Evolutionary conservation across 257 asterid genomes (phyloP), one percentile per base, ranked within the genome.

Genomic region (Rhazya stricta): DNA sequence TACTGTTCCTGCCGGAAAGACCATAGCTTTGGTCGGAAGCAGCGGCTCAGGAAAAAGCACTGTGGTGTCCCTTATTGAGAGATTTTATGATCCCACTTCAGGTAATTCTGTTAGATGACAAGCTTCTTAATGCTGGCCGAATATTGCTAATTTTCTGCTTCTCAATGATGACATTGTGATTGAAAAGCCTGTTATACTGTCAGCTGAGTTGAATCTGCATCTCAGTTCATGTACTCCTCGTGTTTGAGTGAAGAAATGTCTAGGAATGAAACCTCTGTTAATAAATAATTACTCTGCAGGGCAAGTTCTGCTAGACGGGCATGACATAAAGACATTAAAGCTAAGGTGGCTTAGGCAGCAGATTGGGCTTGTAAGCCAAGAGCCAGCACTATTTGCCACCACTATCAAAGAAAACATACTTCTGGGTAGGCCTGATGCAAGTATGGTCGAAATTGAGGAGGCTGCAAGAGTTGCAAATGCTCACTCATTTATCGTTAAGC

Each of bases 31-130:
- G 76, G 97, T 93, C 0, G 98, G 97, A 46, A 91, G 97, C 80
- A 93, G 98, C 43, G 97, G 98, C 62, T 93, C 98, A 0, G 98
- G 98, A 1, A 93, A 93, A 79, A 93, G 98, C 78, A 93, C 98
- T 0, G 96, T 93, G 45, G 98, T 93, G 25, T 88, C 98, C 69
- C 97, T 93, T 67, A 89, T 93, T 5, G 98, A 93, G 84, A 89
- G 98, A 73, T 93, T 93, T 76, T 93, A 93, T 29, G 98, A 93
- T 80, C 97, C 98, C 78, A 79, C 87, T 67, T 84, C 96, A 73
- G 98, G 98, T 93, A 84, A 27, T 50, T 51, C 67, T 34, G 18
- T 23, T 73, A 37, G 61, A 19, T 34, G 41, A 45, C 29, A 29
- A 67, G 43, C 8, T 74, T 45, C 29, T 11, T 41, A 54, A 65